Evolutionary conservation across 305 asterid species (phyloP).

Genomic region (Vinca major): DNA sequence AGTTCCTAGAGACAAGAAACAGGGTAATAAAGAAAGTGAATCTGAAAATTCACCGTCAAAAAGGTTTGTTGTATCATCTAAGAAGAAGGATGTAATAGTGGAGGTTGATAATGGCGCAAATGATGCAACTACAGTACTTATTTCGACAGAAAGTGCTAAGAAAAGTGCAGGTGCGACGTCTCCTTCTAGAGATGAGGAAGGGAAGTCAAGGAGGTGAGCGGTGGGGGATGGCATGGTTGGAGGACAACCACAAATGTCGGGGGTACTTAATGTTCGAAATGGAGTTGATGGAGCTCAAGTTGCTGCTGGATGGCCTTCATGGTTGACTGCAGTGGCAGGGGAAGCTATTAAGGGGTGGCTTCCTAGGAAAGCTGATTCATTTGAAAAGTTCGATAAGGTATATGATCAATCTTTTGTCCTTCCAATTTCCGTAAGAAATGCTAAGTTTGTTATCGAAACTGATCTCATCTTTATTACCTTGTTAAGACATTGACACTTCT

Average conservation of each 20-base stretch:
- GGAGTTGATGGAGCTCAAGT: conserved; percentile 73
- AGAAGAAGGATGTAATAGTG: conserved; percentile 40
- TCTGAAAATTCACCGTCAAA: conserved; percentile 46
- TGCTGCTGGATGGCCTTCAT: conserved; percentile 87
- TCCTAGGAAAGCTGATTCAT: conserved; percentile 73
- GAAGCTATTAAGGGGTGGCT: conserved; percentile 92
- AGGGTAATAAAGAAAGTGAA: conserved; percentile 33
- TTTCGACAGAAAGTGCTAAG: conserved; percentile 42
- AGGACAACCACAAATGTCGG: conserved; percentile 49
- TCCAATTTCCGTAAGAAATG: not conserved
- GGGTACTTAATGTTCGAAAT: conserved; percentile 45
- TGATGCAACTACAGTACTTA: conserved; percentile 53
- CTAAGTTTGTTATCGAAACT: not conserved
- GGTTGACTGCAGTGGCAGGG: conserved; percentile 79
- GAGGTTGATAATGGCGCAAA: conserved; percentile 54
- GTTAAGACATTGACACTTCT: not conserved
- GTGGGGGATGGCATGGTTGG: conserved; percentile 23
- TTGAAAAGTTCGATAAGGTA: conserved; percentile 83
- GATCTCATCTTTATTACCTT: not conserved
- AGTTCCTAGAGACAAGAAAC: conserved; percentile 18
- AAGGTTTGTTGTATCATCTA: conserved; percentile 37
- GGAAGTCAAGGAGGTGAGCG: conserved; percentile 24
- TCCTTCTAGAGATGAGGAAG: conserved; percentile 35
- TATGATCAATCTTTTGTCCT: not conserved
- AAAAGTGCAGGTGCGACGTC: conserved; percentile 60